Evolutionary conservation across 2,329 filamentous ascomycete genomes (phyloP), one percentile per base, ranked within the genome.

Genomic region (Aspergillus glaucus): DNA sequence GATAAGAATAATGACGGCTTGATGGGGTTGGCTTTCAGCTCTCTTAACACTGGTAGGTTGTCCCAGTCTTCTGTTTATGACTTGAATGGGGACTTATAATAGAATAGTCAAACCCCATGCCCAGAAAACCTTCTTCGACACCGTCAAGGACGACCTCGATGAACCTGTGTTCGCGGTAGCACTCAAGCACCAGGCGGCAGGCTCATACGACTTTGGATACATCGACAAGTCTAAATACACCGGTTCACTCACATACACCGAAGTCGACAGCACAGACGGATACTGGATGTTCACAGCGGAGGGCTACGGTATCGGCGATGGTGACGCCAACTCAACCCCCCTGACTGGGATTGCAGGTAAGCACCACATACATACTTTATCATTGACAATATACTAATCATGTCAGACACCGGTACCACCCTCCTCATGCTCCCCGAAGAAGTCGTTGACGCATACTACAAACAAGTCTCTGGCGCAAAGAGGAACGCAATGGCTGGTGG

Each of bases 351-450:
- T 88, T 63, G 80, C 81, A 50, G 65, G 63, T 66, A 51, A 43
- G 55, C 55, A 14, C 17, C 17, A 17, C n/a, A 4, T 24, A 4
- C 22, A 19, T 14, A 6, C 17, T 2, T 44, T 17, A 6, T 5
- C 17, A 12, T 44, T 34, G 51, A 28, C 42, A 15, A 49, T 24
- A 36, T 46, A 43, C 37, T 32, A 28, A 32, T 19, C 15, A 12
- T 21, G 12, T 19, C 47, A 59, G 85, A 88, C 69, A 88, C 85
- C 2, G 85, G 85, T 47, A 87, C 85, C 48, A 84, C 83, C 1
- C 79, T 88, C 26, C 67, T 86, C 48, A 74, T 85, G 54, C 66
- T 84, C 15, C 79, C 80, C 22, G 62, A 75, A 48, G 55, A 62
- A 28, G 72, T 84, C 50, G 77, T 81, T 54, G 57, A 66, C 0